These are phyloP conservation scores for Podila epigama DNA, from an alignment of 192 early-diverging fungal species.

Conservation along the genomic window DNA sequence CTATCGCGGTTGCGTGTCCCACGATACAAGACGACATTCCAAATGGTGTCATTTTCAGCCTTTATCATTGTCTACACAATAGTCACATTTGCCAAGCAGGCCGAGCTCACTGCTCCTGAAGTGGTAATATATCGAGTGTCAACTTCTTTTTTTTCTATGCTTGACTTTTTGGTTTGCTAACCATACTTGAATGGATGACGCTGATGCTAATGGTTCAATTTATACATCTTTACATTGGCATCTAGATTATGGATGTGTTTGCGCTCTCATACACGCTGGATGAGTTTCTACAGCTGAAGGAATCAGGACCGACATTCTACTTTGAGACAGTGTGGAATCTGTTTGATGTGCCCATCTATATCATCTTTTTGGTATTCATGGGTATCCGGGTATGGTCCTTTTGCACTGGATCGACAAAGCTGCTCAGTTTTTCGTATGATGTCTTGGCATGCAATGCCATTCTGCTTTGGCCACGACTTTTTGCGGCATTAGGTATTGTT, in stretches of 20 bases:
- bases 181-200: no score
- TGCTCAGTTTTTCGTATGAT: slow-evolving; percentile 43
- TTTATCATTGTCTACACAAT: slow-evolving; percentile 51
- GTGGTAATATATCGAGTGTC: slow-evolving; percentile 16
- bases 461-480: slow-evolving; percentile 51
- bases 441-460: slow-evolving; percentile 51
- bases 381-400: slow-evolving; percentile 29
- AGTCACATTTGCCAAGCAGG: slow-evolving; percentile 37
- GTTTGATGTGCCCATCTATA: slow-evolving; percentile 51
- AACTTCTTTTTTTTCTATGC: no score
- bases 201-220: no score
- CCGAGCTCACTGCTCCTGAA: slow-evolving; percentile 30
- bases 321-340: slow-evolving; percentile 56
- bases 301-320: slow-evolving; percentile 50
- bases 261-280: slow-evolving; percentile 39
- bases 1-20: slow-evolving; percentile 49
- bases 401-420: slow-evolving; percentile 19
- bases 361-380: slow-evolving; percentile 46
- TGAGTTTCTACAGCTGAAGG: slow-evolving; percentile 45
- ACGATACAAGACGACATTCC: slow-evolving; percentile 49
- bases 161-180: no score
- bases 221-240: no score
- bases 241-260: slow-evolving; percentile 48
- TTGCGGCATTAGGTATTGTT: slow-evolving; percentile 51
- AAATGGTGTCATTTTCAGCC: slow-evolving; percentile 38